These are phyloP conservation scores for Myochromella boudieri DNA, from an alignment of 768 basidiomycete species.

Conservation along the genomic window DNA sequence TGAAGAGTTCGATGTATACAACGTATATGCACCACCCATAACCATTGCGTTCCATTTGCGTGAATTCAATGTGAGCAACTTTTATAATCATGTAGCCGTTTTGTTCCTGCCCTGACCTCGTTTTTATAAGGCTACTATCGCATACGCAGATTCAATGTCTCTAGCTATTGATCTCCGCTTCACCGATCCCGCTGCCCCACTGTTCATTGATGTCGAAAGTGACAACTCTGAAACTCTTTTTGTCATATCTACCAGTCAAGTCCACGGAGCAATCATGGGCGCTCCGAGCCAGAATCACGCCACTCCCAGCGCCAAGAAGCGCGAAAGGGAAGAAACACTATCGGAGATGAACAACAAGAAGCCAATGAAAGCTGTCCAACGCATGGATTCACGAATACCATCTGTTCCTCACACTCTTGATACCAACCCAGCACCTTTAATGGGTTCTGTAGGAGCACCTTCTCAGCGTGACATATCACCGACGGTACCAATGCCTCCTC, in stretches of 20 bases:
- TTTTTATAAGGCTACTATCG: constrained; percentile 68
- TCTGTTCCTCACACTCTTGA: constrained; percentile 6
- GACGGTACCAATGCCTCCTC: constrained; percentile 6
- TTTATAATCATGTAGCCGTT: background rate
- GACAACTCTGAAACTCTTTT: constrained; percentile 68
- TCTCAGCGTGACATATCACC: constrained; percentile 3
- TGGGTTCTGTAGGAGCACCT: background rate
- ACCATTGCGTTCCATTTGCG: constrained; percentile 78
- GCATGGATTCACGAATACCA: constrained; percentile 17
- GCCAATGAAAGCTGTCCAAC: constrained; percentile 51
- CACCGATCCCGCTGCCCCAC: constrained; percentile 68
- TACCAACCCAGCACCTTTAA: constrained; percentile 2
- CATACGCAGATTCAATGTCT: constrained; percentile 72
- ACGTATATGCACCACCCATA: constrained; percentile 59
- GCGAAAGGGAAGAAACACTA: constrained; percentile 41
- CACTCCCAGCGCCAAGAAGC: constrained; percentile 35
- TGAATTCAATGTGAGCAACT: constrained; percentile 69
- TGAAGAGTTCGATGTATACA: constrained; percentile 81
- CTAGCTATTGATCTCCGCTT: constrained; percentile 70
- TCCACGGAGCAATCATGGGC: constrained; percentile 37
- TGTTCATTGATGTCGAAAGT: constrained; percentile 76
- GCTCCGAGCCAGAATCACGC: constrained; percentile 23
- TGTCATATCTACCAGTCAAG: constrained; percentile 76
- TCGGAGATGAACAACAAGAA: constrained; percentile 48
- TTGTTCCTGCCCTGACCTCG: background rate